Base-by-base conservation (phyloP, 2,329 filamentous ascomycete genomes). In the Xylariaceae sp. region DNA sequence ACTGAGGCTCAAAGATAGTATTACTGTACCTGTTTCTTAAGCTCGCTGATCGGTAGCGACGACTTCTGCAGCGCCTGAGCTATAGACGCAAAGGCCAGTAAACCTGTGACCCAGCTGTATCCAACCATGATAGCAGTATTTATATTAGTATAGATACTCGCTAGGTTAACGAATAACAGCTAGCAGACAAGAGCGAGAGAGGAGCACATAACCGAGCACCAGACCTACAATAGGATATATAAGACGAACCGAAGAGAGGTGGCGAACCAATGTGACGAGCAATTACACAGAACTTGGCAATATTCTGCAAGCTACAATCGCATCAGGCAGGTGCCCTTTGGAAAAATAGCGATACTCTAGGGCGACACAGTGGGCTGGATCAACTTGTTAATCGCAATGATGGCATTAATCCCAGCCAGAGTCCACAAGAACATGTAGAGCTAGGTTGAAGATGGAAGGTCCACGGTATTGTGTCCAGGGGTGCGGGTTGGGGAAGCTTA, bases 21-120 rank as follows among this genome's bases (percentile, higher is more conserved):
- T 15, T 43, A 36, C 23, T 53, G 13, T 58, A 66, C 65, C 61
- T 67, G 64, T 55, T 66, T 67, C 40, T 59, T 61, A 32, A 68
- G 64, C 55, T 68, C 64, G 41, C 64, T 64, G 16, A 68, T 63
- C 11, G 66, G 64, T 36, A 65, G 51, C n/a, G 63, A 58, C 21
- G 61, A 64, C 40, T 44, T 65, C 37, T 62, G 59, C 32, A 68
- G 60, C 26, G 61, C 66, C 21, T 62, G 56, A 43, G 61, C 58
- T 21, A 43, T 45, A 15, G 64, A 62, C 26, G 55, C 55, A 40
- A 67, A 52, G 39, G 58, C 60, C 9, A 66, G 21, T 13, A 65
- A 42, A 57, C 63, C 53, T 11, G 57, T 39, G 26, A 54, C 20
- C 26, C 24, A 39, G 11, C 42, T 57, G 36, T 50, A 60, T 45